phyloP scores from a whole-genome alignment of 805 yeast genomes.

The Ogataea methylovora region DNA sequence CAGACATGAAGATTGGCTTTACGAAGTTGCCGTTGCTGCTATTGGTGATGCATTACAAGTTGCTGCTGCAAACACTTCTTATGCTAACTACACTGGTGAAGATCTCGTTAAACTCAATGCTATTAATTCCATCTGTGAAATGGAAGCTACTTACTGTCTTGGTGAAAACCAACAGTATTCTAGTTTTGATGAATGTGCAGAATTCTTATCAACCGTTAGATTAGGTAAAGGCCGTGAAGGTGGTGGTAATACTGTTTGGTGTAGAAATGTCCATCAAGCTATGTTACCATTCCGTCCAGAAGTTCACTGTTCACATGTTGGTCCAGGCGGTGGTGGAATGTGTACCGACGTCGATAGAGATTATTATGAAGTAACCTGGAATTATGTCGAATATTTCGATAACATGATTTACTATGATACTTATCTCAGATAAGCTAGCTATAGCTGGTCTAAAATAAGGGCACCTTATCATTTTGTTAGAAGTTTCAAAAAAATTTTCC shows the following conservation, averaged over 20 bases:
- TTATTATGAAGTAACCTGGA: no score
- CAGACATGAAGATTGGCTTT: no score
- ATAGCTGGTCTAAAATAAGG: no score
- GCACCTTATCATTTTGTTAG: no score
- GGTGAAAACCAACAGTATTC: constrained; percentile 12
- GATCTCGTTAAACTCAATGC: constrained; percentile 5
- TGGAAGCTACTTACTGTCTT: constrained; percentile 12
- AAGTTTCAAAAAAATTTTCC: no score
- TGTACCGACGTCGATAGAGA: constrained; percentile 13
- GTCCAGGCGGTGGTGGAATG: constrained; percentile 20
- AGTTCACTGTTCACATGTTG: constrained; percentile 19
- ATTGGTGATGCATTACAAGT: constrained; percentile 4
- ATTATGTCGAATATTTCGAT: no score
- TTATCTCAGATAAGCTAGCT: no score
- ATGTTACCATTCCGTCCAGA: constrained; percentile 15
- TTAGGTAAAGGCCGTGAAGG: constrained; percentile 18
- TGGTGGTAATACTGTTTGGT: constrained; percentile 17
- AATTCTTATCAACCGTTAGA: constrained; percentile 2
- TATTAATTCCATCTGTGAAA: constrained; percentile 12
- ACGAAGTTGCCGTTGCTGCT: constrained; percentile 3
- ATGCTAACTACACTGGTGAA: constrained; percentile 1
- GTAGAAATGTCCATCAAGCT: constrained; percentile 18
- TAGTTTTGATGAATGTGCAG: constrained; percentile 8
- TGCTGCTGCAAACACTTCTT: constrained; percentile 1
- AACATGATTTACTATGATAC: no score